Percentiles rank a stretch among this genome's conserved stretches.
Evolutionary conservation across 2,329 filamentous ascomycete genomes (phyloP).

Genomic region (Endoconidiophora laricicola): DNA sequence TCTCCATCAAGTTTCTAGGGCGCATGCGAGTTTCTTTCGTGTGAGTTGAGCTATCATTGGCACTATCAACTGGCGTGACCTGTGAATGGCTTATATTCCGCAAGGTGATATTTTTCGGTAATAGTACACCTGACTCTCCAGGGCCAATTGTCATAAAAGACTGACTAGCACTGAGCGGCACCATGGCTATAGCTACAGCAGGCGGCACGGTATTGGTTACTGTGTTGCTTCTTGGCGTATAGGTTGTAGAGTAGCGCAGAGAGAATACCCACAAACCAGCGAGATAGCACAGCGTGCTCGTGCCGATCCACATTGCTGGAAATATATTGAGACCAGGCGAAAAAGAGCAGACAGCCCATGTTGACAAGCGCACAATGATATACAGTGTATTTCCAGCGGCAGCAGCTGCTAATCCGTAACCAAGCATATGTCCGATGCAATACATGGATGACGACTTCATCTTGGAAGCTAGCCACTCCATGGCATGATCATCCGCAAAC

Average conservation of each 20-base stretch:
- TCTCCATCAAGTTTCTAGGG: background rate
- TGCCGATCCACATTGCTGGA: background rate
- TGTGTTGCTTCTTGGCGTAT: background rate
- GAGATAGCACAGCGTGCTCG: background rate
- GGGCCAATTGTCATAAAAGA: too few species aligned
- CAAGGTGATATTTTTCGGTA: too few species aligned
- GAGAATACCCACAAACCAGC: background rate
- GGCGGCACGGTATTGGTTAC: background rate
- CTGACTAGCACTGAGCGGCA: too few species aligned
- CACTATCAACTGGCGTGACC: too few species aligned
- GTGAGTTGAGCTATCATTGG: too few species aligned
- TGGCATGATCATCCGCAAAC: background rate
- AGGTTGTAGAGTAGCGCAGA: background rate
- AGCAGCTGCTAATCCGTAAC: background rate
- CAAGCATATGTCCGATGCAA: background rate
- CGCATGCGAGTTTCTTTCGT: too few species aligned
- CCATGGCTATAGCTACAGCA: too few species aligned
- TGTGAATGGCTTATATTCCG: too few species aligned
- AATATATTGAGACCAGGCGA: conserved; percentile 3
- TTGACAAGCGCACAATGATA: background rate
- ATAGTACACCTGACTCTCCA: too few species aligned
- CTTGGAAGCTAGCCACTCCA: background rate
- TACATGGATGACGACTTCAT: background rate
- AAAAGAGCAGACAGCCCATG: conserved; percentile 3
- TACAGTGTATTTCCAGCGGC: background rate